Conservation (phyloP, 371 early-diverging fungal species). For the Encephalitozoon intestinalis region DNA sequence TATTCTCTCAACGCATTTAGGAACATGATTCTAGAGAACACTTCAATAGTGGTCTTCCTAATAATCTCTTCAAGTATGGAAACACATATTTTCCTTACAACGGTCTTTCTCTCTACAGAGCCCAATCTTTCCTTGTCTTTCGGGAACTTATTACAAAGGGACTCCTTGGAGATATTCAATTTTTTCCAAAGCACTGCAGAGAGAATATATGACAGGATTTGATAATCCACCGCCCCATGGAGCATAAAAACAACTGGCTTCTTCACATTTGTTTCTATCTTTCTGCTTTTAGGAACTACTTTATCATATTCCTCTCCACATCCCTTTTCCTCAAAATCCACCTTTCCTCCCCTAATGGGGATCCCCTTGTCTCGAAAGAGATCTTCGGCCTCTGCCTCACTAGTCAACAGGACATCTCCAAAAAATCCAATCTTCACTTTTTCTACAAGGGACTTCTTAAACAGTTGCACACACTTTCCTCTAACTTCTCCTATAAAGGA, state of each 20-base stretch:
- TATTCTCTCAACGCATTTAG: not conserved
- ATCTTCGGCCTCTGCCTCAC: not conserved
- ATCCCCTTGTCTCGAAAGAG: not conserved
- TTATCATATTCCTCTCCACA: not conserved
- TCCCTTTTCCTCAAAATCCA: not conserved
- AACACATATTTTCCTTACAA: not conserved
- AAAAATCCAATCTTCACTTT: not conserved
- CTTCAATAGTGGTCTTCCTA: not conserved
- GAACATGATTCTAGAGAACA: not conserved
- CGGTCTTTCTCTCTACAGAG: not conserved
- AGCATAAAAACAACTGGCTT: not conserved
- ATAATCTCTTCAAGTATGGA: not conserved
- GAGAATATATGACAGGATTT: not conserved
- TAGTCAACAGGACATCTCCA: not conserved
- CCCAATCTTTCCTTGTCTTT: not conserved
- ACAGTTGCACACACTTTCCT: not conserved
- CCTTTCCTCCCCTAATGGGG: not conserved
- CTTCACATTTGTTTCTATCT: not conserved
- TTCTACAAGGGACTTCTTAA: not conserved
- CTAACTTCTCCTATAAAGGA: slow-evolving; percentile 15
- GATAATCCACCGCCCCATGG: not conserved
- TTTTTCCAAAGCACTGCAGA: not conserved
- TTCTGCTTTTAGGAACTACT: not conserved
- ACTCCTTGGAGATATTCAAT: not conserved
- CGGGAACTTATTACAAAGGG: not conserved